These are phyloP conservation scores for Ilex paraguariensis DNA, from an alignment of 305 asterid genomes.

Conservation along the genomic window DNA sequence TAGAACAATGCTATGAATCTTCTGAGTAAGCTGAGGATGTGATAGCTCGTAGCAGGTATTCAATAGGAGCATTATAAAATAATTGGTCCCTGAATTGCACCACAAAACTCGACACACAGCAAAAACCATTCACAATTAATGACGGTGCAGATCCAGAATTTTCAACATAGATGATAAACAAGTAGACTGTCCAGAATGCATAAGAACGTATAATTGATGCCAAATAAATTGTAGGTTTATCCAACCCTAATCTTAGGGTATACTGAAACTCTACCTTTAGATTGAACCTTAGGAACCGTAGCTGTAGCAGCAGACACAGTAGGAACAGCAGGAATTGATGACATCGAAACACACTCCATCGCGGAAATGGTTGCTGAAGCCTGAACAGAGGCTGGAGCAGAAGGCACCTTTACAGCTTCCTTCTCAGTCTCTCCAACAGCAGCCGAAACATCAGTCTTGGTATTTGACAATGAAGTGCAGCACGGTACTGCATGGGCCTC, in stretches of 20 bases:
- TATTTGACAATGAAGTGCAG: slow-evolving; percentile 26
- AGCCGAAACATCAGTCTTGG: slow-evolving; percentile 23
- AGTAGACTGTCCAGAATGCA: no score
- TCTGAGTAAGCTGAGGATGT: no score
- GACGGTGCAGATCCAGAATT: no score
- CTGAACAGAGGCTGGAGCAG: slow-evolving; percentile 24
- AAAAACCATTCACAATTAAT: no score
- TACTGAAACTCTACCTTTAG: slow-evolving; percentile 50
- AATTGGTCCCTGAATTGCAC: no score
- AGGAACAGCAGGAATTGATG: slow-evolving; percentile 43
- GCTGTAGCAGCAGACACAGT: slow-evolving; percentile 25
- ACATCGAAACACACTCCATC: slow-evolving; percentile 22
- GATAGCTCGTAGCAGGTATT: no score
- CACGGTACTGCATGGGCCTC: slow-evolving; percentile 26
- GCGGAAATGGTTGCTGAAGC: slow-evolving; percentile 30
- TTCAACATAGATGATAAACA: no score
- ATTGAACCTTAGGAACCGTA: slow-evolving; percentile 49
- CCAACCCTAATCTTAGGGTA: no score
- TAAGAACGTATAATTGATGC: no score
- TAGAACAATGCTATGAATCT: background rate
- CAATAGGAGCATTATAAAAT: no score
- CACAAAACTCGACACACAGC: no score
- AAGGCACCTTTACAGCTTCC: slow-evolving; percentile 26
- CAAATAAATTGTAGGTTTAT: no score
- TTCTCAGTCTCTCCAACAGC: slow-evolving; percentile 18